Base-by-base conservation (phyloP, 805 yeast genomes). In the Brettanomyces anomalus region DNA sequence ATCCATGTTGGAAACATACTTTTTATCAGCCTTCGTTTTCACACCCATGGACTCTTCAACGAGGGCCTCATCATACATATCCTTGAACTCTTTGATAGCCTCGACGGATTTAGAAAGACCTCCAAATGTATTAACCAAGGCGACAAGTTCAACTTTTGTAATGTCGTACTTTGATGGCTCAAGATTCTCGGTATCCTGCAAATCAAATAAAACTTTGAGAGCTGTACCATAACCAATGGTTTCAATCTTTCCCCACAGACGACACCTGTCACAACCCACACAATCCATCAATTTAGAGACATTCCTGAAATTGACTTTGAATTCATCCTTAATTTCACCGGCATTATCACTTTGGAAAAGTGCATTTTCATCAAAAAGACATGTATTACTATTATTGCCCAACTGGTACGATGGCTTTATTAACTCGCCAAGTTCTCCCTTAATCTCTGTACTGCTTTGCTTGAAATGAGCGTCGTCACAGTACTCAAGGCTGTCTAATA, bases 211-310 rank as follows among this genome's bases (percentile, higher is more conserved):
- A 19, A 90, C 75, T 61, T 93, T 93, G 56, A 93, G 73, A 1
- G 96, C 95, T 7, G 99, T 93, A 16, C 97, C 99, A 61, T 93
- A 93, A 17, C 99, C 99, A 14, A 93, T 86, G 2, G 95, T 87
- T 67, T 93, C 98, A 26, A 93, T 76, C 62, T 93, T 93, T 8
- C 98, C 98, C 99, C 99, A 93, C 64, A 93, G 70, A 55, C 97
- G 76, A 62, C 99, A 93, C 58, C 97, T 74, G 60, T 93, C 98
- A 68, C 99, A 93, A 33, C 96, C 97, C 34, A 93, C 97, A 67
- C 99, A 93, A 61, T 90, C 96, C 97, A 93, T 93, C 36, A 93
- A 78, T 40, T 85, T 81, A 17, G 95, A 81, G 19, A 93, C 94
- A 58, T 93, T 93, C 56, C 79, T 81, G 62, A 93, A 94, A 41